Percentiles rank a stretch among this genome's conserved stretches.
Conservation (phyloP, 1,284 basidiomycete genomes). For the Apiotrichum veenhuisii region DNA sequence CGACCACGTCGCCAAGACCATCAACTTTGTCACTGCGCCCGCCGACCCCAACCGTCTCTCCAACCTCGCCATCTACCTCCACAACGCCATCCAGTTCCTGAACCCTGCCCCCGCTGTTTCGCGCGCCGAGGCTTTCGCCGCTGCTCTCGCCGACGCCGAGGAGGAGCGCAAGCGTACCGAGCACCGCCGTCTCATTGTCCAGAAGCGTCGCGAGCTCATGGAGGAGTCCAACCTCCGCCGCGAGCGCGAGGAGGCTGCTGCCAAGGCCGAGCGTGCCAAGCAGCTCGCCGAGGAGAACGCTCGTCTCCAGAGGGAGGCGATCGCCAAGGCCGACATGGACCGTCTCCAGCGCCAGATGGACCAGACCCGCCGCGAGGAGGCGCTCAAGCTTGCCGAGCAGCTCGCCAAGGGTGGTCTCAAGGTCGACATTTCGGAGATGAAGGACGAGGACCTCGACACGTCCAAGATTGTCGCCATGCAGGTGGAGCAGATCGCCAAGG, state of each 20-base stretch:
- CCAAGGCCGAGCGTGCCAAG: constrained; percentile 68
- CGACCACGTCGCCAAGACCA: constrained; percentile 81
- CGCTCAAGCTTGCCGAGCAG: constrained; percentile 82
- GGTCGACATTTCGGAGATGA: constrained; percentile 75
- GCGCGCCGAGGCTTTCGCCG: constrained; percentile 47
- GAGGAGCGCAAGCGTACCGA: constrained; percentile 71
- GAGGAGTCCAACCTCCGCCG: constrained; percentile 80
- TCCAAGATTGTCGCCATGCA: constrained; percentile 85
- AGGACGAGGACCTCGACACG: constrained; percentile 77
- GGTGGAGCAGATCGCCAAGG: constrained; percentile 93
- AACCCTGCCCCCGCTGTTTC: constrained; percentile 46
- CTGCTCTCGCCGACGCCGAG: constrained; percentile 52
- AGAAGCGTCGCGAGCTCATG: constrained; percentile 79
- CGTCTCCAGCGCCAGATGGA: constrained; percentile 79
- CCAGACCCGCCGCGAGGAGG: constrained; percentile 74
- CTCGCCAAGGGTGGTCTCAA: constrained; percentile 82
- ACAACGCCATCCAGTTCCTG: constrained; percentile 62
- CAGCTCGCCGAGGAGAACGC: constrained; percentile 72
- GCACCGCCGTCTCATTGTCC: constrained; percentile 74
- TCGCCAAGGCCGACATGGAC: constrained; percentile 69
- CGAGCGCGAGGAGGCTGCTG: constrained; percentile 85
- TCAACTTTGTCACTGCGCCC: constrained; percentile 61
- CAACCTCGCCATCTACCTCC: constrained; percentile 67
- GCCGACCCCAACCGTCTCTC: constrained; percentile 59
- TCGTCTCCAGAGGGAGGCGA: constrained; percentile 64